Evolutionary conservation across 1,284 basidiomycete species (phyloP).

Genomic region (Apiotrichum porosum): DNA sequence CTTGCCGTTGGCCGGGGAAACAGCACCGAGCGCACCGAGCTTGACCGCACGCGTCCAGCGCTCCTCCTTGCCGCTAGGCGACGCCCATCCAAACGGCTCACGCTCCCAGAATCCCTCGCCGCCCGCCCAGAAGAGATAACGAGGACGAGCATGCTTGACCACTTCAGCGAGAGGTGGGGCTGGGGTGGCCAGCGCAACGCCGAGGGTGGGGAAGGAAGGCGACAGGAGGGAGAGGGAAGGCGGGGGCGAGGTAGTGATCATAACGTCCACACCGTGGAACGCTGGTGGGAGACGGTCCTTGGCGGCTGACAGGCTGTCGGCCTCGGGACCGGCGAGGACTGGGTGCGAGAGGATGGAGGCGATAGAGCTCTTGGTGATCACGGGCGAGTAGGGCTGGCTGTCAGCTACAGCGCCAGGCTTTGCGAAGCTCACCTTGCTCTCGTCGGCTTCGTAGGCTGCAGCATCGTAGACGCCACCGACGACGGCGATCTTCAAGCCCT

Average conservation of each 20-base stretch:
- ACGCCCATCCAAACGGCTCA: constrained; percentile 80
- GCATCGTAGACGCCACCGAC: constrained; percentile 71
- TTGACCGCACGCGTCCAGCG: constrained; percentile 71
- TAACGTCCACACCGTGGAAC: constrained; percentile 68
- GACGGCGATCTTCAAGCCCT: constrained; percentile 79
- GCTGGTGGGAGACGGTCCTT: constrained; percentile 54
- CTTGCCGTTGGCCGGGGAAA: constrained; percentile 54
- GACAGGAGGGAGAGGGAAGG: constrained; percentile 64
- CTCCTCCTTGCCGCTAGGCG: constrained; percentile 54
- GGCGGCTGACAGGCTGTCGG: constrained; percentile 61
- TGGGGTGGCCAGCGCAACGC: constrained; percentile 49
- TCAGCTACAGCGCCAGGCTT: neutral
- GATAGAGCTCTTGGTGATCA: constrained; percentile 65
- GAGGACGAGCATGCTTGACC: constrained; percentile 50
- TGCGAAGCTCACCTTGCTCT: constrained; percentile 4
- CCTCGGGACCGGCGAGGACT: constrained; percentile 41
- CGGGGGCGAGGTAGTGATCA: constrained; percentile 77
- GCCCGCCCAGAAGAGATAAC: constrained; percentile 55
- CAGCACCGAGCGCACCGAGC: constrained; percentile 76
- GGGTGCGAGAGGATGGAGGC: constrained; percentile 58
- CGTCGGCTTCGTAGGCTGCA: constrained; percentile 53
- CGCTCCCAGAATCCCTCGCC: constrained; percentile 75
- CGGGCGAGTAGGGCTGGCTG: constrained; percentile 60
- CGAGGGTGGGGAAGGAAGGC: constrained; percentile 51
- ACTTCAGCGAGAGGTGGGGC: constrained; percentile 65